Evolutionary conservation across 164 flowering plant species (phyloP), one percentile per base, ranked within the genome.

Genomic region (Cinnamomum micranthum): DNA sequence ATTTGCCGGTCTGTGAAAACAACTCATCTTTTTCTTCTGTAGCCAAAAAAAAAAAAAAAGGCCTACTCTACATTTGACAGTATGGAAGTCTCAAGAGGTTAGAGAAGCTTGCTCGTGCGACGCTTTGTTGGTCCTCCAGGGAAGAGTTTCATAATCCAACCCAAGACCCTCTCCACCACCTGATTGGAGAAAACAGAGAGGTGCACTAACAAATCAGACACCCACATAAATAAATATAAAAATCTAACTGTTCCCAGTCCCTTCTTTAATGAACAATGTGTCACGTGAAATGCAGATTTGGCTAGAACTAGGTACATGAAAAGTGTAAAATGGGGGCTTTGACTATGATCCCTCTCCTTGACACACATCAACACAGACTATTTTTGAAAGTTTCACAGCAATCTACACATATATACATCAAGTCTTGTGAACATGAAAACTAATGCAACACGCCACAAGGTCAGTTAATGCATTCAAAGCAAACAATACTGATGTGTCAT

Each of bases 91-190:
- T 19, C 59, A 52, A 52, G 19, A 13, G 19, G 59, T 66, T 66
- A 92, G 35, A 89, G 84, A 70, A 87, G 92, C 82, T 91, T 92
- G 91, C 95, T 91, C 31, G 90, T 86, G 72, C 97, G 86, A 55
- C 95, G 81, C 75, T 82, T 87, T 59, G 98, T 83, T 28, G 97
- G 94, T 47, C 98, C 98, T 78, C 99, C 97, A 0, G 98, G 99
- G 75, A 96, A 96, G n/a, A 94, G 91, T 84, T 90, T 96, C 98
- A 96, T 96, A 74, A 96, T 92, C 99, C 99, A 96, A 24, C 97
- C 97, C 76, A 96, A 79, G 14, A 96, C 99, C 79, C 99, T 83
- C 78, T 94, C 99, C 64, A 96, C 99, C 71, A 94, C 99, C 99
- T 96, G 76, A 19, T 60, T 6, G 33, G 50, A 27, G 27, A 69